These are phyloP conservation scores for Camellia sinensis DNA, from an alignment of 148 eudicot species.

Conservation along the genomic window DNA sequence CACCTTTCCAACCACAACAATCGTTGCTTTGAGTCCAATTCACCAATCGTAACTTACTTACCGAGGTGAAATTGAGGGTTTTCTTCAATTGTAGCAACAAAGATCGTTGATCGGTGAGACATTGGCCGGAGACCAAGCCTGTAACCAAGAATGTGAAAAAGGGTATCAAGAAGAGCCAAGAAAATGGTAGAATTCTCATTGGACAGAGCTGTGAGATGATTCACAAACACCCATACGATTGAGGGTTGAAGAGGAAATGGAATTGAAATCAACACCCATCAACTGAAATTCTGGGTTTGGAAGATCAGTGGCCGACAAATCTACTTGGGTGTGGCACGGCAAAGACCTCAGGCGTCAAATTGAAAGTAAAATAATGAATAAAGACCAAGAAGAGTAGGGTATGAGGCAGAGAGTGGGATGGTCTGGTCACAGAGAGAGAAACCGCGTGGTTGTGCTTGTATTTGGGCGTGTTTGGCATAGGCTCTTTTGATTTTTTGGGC, in stretches of 20 bases:
- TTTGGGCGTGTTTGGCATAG: too few species aligned
- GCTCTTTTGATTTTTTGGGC: too few species aligned
- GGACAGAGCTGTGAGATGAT: not conserved
- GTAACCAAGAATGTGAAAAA: constrained; percentile 17
- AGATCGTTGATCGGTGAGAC: too few species aligned
- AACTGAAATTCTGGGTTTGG: not conserved
- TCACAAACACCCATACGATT: constrained; percentile 9
- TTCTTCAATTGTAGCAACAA: too few species aligned
- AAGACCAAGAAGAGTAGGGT: not conserved
- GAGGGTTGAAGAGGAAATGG: not conserved
- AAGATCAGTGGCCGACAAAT: not conserved
- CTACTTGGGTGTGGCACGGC: not conserved
- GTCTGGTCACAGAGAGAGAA: not conserved
- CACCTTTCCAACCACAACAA: constrained; percentile 45
- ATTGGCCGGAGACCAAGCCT: not conserved
- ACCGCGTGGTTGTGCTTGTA: not conserved
- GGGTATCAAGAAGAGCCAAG: constrained; percentile 5
- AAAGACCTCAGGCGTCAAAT: not conserved
- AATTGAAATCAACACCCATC: not conserved
- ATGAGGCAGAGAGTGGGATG: not conserved
- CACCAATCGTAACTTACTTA: too few species aligned
- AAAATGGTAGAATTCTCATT: not conserved
- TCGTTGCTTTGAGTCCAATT: constrained; percentile 29
- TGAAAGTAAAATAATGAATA: not conserved
- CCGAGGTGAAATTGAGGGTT: not conserved